Conservation (phyloP, 1,284 basidiomycete species). For the Xanthoconium separans region DNA sequence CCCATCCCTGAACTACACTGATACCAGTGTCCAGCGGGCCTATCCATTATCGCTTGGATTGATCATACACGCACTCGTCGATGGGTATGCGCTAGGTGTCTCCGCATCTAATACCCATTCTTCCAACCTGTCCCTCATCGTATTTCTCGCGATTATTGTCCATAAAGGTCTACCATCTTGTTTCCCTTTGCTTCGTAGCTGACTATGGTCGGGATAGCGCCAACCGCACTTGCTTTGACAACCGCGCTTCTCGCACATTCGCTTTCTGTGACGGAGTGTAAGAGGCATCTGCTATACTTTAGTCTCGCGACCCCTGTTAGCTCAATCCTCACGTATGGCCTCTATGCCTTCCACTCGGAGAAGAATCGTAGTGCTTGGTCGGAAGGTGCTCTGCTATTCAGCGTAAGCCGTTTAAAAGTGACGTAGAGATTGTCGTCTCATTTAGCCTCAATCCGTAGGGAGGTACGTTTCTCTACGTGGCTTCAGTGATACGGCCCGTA, state of each 20-base stretch:
- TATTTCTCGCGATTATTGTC: conserved; percentile 85
- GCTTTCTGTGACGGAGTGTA: conserved; percentile 66
- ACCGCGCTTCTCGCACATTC: conserved; percentile 78
- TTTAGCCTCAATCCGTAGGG: conserved; percentile 50
- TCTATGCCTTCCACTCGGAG: conserved; percentile 57
- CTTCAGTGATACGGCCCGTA: conserved; percentile 82
- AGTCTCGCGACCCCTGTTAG: conserved; percentile 77
- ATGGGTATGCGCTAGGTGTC: conserved; percentile 88
- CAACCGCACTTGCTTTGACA: conserved; percentile 81
- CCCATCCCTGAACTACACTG: conserved; percentile 9
- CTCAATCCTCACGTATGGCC: conserved; percentile 66
- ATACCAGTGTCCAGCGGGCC: conserved; percentile 34
- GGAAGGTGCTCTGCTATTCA: conserved; percentile 76
- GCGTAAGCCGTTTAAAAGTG: conserved; percentile 47
- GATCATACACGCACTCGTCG: conserved; percentile 83
- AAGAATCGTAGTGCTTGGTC: conserved; percentile 55
- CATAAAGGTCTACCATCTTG: conserved; percentile 69
- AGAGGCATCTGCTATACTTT: conserved; percentile 75
- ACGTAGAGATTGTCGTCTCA: conserved; percentile 7
- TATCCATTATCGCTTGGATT: conserved; percentile 82
- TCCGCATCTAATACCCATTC: conserved; percentile 52
- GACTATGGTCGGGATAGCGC: conserved; percentile 49
- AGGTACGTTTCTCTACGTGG: conserved; percentile 93
- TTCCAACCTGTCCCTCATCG: conserved; percentile 63
- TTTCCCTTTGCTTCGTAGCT: not conserved